Base-by-base conservation (phyloP, 2,329 filamentous ascomycete genomes). In the Aspergillus sp. region DNA sequence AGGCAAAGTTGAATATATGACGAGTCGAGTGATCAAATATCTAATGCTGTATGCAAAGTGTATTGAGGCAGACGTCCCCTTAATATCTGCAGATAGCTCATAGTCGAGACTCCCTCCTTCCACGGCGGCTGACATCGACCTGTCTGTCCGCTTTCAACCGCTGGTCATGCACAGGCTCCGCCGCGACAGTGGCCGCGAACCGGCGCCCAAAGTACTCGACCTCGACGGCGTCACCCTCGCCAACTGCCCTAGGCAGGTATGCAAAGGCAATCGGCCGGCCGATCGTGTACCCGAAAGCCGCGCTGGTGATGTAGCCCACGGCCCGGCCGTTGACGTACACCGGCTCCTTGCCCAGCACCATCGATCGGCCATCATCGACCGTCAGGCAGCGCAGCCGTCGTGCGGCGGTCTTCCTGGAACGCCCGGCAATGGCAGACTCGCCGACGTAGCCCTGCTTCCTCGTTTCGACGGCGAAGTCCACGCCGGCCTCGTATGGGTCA, bases 321-420 rank as follows among this genome's bases (percentile, higher is more conserved):
- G 66, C 42, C 33, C 64, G 53, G 6, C 64, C 66, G 2, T 66
- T 48, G 10, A 63, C 41, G 34, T 68, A 77, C 0, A 80, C 72
- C 0, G 76, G 75, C 47, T 80, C 75, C 45, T 78, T 78, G 4
- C 75, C 75, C 1, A 80, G 51, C 0, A 78, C 64, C 41, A 78
- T 59, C 0, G 74, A 78, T 4, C 49, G 53, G 0, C 71, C 68
- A 37, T 80, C 73, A 25, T 78, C 63, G 17, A 79, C 45, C 0
- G 66, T 71, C 2, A 80, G 50, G 34, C 69, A 72, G 1, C 71
- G 64, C 4, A 55, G 40, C 1, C 41, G 41, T 0, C 50, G 45
- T 4, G 34, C 71, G 43, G 32, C 60, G 42, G 56, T 54, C 17
- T 64, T 49, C 4, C 52, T 58, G 0, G 65, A 60, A 0, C 58